A percentile compares a stretch with the other conserved stretches of the same genome.
Conservation (phyloP, 1,284 basidiomycete genomes). For the Ceratobasidium sp. region DNA sequence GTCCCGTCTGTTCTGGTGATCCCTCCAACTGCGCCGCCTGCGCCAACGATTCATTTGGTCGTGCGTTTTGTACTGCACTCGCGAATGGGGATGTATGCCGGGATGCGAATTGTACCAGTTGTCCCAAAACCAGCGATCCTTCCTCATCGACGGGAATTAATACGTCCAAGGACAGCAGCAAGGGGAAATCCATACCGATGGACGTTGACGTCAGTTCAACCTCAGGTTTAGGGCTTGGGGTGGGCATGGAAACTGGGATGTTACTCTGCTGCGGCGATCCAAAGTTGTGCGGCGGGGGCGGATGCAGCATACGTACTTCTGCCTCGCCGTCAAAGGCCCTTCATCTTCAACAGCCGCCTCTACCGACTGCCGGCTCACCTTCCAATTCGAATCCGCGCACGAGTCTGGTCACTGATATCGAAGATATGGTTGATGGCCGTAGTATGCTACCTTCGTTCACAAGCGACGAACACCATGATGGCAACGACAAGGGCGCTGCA, state of each 20-base stretch:
- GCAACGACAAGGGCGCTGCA: background rate
- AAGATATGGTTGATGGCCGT: background rate
- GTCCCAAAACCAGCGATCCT: conserved; percentile 52
- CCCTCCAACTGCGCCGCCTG: conserved; percentile 78
- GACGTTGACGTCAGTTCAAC: conserved; percentile 11
- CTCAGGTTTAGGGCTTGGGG: conserved; percentile 11
- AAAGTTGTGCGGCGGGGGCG: conserved; percentile 47
- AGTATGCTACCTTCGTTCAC: conserved; percentile 9
- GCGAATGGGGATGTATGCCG: conserved; percentile 59
- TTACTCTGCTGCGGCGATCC: conserved; percentile 49
- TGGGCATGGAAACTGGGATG: conserved; percentile 36
- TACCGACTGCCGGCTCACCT: background rate
- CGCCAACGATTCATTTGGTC: conserved; percentile 80
- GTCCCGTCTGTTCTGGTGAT: conserved; percentile 59
- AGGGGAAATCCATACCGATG: conserved; percentile 21
- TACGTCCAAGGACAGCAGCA: background rate
- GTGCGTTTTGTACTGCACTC: conserved; percentile 84
- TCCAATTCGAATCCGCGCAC: background rate
- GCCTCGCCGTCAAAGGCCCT: conserved; percentile 35
- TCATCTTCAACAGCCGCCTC: conserved; percentile 36
- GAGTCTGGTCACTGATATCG: background rate
- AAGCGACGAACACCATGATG: background rate
- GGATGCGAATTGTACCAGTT: conserved; percentile 60
- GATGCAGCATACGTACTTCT: conserved; percentile 44
- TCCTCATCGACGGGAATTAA: conserved; percentile 42